Base-by-base conservation (phyloP, 164 flowering plant species). In the Annona cherimola region DNA sequence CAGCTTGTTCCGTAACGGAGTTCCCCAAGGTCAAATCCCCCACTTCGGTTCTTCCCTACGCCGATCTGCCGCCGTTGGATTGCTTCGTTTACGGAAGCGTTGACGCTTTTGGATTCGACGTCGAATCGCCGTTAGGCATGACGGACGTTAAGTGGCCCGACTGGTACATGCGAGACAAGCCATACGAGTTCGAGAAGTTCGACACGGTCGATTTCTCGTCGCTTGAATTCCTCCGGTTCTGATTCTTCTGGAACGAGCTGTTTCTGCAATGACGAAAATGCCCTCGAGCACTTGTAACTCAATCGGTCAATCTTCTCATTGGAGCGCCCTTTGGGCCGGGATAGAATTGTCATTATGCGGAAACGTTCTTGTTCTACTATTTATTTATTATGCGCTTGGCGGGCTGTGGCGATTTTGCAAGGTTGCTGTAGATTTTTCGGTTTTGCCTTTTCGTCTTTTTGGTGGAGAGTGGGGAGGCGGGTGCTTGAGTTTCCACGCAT, bases 1-100 rank as follows among this genome's bases (percentile, higher is more conserved):
- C 55, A 8, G 73, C 42, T 12, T 35, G 9, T 35, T 12, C 6
- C 14, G 63, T 7, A 2, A 16, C 64, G 16, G 64, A 46, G 1
- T 50, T 55, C 63, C 39, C 67, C 18, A 35, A 74, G 0, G 74
- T 70, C 26, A 75, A 81, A 2, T 89, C 93, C 5, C 93, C 93
- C 2, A 87, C 90, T 7, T 89, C 93, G 0, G 93, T 89, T 2
- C 84, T 89, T 66, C 76, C 74, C 44, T 75, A 71, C 73, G 78
- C 77, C 26, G 84, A 77, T 0, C 26, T 66, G 42, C 66, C 75
- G 76, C 71, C 85, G 78, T 79, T 81, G 8, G 63, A 74, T 5
- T 59, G 61, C 2, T 71, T 77, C 54, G 5, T 76, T 54, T 75
- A 75, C 76, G 77, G 72, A 6, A 80, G 70, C 60, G 78, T 75